Percentiles rank a stretch among this genome's conserved stretches.
Evolutionary conservation across 495 filamentous ascomycete species (phyloP).

Genomic region (Penicillium coffeae): DNA sequence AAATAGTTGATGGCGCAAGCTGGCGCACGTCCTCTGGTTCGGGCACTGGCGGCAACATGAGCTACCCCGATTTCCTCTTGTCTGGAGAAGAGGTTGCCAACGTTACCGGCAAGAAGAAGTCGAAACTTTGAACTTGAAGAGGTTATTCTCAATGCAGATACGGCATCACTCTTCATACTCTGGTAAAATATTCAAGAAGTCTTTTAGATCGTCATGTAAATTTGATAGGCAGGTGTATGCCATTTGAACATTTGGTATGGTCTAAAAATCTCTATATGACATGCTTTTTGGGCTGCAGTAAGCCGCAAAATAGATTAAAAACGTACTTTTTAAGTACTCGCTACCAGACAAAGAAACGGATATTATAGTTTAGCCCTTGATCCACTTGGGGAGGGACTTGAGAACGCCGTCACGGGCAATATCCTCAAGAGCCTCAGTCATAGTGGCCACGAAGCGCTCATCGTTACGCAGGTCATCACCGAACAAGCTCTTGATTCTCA

Average conservation of each 20-base stretch:
- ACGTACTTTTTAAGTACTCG: background rate
- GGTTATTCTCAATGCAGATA: too few relatives aligned
- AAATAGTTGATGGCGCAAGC: constrained; percentile 42
- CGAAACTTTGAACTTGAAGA: constrained; percentile 51
- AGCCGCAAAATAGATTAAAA: background rate
- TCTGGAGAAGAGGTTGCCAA: constrained; percentile 51
- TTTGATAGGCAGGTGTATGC: too few relatives aligned
- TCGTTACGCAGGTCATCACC: constrained; percentile 44
- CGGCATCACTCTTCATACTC: too few relatives aligned
- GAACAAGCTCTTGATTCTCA: constrained; percentile 41
- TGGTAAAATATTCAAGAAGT: too few relatives aligned
- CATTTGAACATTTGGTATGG: too few relatives aligned
- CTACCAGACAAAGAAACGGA: background rate
- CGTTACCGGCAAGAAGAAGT: constrained; percentile 57
- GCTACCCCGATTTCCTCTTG: constrained; percentile 65
- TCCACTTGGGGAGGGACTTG: constrained; percentile 43
- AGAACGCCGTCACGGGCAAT: constrained; percentile 40
- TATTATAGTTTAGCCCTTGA: constrained; percentile 13
- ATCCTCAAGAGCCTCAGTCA: constrained; percentile 39
- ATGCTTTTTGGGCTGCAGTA: background rate
- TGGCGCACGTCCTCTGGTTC: constrained; percentile 47
- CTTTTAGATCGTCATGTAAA: too few relatives aligned
- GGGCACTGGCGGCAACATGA: constrained; percentile 29
- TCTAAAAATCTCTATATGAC: background rate
- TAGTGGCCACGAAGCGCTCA: constrained; percentile 36